Percentiles rank a stretch among this genome's conserved stretches.
Conservation (phyloP, 257 asterid genomes). For the Lycium ferocissimum region DNA sequence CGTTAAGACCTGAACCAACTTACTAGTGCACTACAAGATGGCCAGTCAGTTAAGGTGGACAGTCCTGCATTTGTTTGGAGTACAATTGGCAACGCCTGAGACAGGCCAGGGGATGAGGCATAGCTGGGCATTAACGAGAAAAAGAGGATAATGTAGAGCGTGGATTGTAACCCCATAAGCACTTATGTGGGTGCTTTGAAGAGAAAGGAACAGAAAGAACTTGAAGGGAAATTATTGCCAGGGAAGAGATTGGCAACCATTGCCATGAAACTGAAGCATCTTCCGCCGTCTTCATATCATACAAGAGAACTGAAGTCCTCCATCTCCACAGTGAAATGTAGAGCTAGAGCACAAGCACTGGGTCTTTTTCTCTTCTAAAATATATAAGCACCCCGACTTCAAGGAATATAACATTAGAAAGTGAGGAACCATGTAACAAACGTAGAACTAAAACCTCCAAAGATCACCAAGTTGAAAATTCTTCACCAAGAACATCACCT, state of each 20-base stretch:
- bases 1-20: neutral
- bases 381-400: neutral
- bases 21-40: neutral
- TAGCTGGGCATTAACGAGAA: neutral
- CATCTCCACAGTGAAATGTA: neutral
- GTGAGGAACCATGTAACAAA: neutral
- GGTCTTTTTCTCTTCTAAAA: neutral
- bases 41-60: neutral
- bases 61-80: neutral
- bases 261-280: neutral
- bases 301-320: slow-evolving; percentile 18
- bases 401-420: slow-evolving; percentile 13
- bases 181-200: neutral
- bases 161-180: neutral
- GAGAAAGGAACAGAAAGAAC: neutral
- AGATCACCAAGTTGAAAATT: neutral
- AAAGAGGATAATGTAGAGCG: too few species aligned
- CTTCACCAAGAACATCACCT: slow-evolving; percentile 11
- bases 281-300: neutral
- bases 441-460: neutral
- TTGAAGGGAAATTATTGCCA: neutral
- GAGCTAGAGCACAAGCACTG: slow-evolving; percentile 1
- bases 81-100: neutral
- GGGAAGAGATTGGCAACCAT: neutral
- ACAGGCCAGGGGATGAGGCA: neutral